Percentiles rank a stretch among this genome's conserved stretches.
phyloP scores from a whole-genome alignment of 176 grass and related monocot genomes.

The Triticum urartu region DNA sequence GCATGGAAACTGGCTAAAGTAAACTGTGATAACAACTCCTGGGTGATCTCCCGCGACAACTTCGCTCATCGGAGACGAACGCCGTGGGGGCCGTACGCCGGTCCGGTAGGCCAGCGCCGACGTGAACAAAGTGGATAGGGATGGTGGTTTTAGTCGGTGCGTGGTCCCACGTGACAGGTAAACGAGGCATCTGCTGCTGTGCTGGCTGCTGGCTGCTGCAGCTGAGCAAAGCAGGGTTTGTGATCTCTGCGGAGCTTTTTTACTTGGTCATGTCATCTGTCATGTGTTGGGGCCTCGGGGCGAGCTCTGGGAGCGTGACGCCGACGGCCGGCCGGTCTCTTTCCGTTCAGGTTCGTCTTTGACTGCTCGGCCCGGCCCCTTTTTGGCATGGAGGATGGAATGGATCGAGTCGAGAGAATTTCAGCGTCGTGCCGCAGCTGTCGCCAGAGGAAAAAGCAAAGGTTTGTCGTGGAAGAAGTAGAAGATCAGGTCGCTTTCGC shows the following conservation, averaged over 20 bases:
- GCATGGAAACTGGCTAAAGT: too few relatives aligned
- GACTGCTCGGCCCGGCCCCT: neutral
- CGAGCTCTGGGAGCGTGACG: slow-evolving; percentile 9
- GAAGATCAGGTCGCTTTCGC: neutral
- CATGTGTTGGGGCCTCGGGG: neutral
- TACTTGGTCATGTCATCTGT: neutral
- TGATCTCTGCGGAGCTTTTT: neutral
- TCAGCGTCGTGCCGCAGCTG: neutral
- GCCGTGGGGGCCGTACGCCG: neutral
- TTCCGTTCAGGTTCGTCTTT: slow-evolving; percentile 9
- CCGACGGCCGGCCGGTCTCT: slow-evolving; percentile 10
- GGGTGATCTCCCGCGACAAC: too few relatives aligned
- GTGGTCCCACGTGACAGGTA: neutral
- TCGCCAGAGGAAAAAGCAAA: neutral
- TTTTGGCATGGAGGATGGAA: neutral
- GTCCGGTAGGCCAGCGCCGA: neutral
- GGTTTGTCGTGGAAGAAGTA: neutral
- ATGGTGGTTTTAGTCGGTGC: too few relatives aligned
- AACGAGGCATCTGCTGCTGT: neutral
- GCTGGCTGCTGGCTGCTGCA: neutral
- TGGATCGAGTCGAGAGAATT: neutral
- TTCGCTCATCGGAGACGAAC: neutral
- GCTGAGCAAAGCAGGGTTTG: neutral
- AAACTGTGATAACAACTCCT: slow-evolving; percentile 24
- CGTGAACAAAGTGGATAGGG: neutral